Evolutionary conservation across 768 basidiomycete genomes (phyloP).

Genomic region (Imleria badia): DNA sequence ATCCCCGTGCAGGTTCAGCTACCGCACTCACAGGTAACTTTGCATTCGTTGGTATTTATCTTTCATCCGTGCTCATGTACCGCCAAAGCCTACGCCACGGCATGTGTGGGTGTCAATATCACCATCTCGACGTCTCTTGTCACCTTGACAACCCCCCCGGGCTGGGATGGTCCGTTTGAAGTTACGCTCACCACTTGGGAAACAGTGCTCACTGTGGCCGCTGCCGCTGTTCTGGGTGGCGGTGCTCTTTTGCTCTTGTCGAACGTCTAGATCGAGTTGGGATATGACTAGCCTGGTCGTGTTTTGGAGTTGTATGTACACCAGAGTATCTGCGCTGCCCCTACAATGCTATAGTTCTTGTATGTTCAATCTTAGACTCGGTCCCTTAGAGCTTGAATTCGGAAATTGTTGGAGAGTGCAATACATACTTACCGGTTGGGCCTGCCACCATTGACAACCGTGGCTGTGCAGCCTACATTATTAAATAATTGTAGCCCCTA

Average conservation of each 20-base stretch:
- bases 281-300: neutral
- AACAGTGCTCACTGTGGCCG: slow-evolving; percentile 44
- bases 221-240: slow-evolving; percentile 47
- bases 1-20: slow-evolving; percentile 59
- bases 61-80: slow-evolving; percentile 6
- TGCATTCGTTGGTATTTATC: neutral
- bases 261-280: slow-evolving; percentile 39
- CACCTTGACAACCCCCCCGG: slow-evolving; percentile 44
- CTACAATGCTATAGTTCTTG: neutral
- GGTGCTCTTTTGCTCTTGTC: slow-evolving; percentile 52
- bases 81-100: slow-evolving; percentile 51
- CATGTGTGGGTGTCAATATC: slow-evolving; percentile 43
- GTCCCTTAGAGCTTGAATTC: no score
- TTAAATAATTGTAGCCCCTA: no score
- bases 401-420: no score
- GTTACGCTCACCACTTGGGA: slow-evolving; percentile 44
- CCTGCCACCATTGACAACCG: no score
- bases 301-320: neutral
- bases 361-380: no score
- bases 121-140: slow-evolving; percentile 40
- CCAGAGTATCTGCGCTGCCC: neutral
- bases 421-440: no score
- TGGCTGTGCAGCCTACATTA: slow-evolving; percentile 21
- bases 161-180: slow-evolving; percentile 63
- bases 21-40: slow-evolving; percentile 54